Conservation (phyloP, 2,329 filamentous ascomycete genomes). For the Sporothrix phasma region DNA sequence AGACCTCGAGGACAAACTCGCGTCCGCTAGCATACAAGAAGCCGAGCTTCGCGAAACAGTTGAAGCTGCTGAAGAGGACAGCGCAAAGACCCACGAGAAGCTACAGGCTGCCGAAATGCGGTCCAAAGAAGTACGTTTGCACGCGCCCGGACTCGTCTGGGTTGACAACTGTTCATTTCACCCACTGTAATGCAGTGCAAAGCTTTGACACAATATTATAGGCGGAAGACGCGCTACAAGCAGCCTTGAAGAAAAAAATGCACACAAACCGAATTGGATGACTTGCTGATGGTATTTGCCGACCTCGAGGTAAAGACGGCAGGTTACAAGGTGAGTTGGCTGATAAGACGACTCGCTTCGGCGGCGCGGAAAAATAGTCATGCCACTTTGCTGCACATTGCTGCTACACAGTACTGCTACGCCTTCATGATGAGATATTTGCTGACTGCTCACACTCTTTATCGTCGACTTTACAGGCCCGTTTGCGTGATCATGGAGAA, state of each 20-base stretch:
- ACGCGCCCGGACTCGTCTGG: too few species aligned
- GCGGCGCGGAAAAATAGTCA: neutral
- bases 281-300: constrained; percentile 70
- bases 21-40: constrained; percentile 17
- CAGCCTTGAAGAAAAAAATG: constrained; percentile 52
- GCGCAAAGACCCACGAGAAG: constrained; percentile 25
- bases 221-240: constrained; percentile 27
- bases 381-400: neutral
- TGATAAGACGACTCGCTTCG: constrained; percentile 5
- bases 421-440: neutral
- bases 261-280: constrained; percentile 67
- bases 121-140: constrained; percentile 21
- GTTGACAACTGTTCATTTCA: too few species aligned
- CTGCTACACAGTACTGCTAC: too few species aligned
- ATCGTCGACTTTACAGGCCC: constrained; percentile 32
- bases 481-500: constrained; percentile 56
- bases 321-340: constrained; percentile 56
- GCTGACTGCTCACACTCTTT: neutral
- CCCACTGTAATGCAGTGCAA: neutral
- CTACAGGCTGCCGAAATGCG: constrained; percentile 25
- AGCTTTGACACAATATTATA: constrained; percentile 17
- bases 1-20: constrained; percentile 25
- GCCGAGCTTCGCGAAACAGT: constrained; percentile 23
- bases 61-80: constrained; percentile 20
- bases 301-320: constrained; percentile 69